Evolutionary conservation across 2,329 filamentous ascomycete genomes (phyloP).

Genomic region (Trichoderma sp.): DNA sequence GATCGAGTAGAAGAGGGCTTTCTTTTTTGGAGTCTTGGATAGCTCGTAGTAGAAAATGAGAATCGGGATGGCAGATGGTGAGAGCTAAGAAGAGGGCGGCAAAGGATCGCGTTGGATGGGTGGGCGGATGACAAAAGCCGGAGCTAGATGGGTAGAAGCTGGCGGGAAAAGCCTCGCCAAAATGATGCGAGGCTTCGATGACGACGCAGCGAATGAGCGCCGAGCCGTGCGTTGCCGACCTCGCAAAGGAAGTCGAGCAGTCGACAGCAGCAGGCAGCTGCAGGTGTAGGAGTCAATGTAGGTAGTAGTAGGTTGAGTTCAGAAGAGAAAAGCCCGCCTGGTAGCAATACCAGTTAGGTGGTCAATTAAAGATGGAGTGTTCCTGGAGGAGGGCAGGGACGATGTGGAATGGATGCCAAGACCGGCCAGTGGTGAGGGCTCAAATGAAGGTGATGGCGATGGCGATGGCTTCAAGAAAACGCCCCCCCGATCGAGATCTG

Average conservation of each 20-base stretch:
- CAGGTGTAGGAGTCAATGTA: background rate
- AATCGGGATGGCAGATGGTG: background rate
- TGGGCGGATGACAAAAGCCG: slow-evolving; percentile 10
- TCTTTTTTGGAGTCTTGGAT: background rate
- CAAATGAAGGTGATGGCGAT: slow-evolving; percentile 1
- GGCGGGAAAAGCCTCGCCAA: slow-evolving; percentile 28
- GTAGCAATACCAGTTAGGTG: background rate
- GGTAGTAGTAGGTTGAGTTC: background rate
- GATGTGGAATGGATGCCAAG: background rate
- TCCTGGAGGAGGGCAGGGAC: background rate
- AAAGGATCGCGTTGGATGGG: slow-evolving; percentile 14
- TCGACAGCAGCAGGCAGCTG: background rate
- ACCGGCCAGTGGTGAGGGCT: background rate
- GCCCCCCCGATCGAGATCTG: background rate
- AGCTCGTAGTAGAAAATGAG: background rate
- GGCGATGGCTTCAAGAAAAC: slow-evolving; percentile 27
- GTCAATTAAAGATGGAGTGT: background rate
- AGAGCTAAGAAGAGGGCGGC: background rate
- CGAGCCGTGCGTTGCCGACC: background rate
- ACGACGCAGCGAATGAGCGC: slow-evolving; percentile 2
- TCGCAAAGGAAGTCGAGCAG: background rate
- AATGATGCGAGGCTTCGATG: slow-evolving; percentile 15
- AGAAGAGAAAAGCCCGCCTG: background rate
- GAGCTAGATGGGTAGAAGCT: slow-evolving; percentile 18
- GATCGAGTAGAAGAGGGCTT: background rate